A percentile compares a stretch with the other conserved stretches of the same genome.
These are phyloP conservation scores for Conoideocrella luteorostrata DNA, from an alignment of 2,329 filamentous ascomycete species.

Conservation along the genomic window DNA sequence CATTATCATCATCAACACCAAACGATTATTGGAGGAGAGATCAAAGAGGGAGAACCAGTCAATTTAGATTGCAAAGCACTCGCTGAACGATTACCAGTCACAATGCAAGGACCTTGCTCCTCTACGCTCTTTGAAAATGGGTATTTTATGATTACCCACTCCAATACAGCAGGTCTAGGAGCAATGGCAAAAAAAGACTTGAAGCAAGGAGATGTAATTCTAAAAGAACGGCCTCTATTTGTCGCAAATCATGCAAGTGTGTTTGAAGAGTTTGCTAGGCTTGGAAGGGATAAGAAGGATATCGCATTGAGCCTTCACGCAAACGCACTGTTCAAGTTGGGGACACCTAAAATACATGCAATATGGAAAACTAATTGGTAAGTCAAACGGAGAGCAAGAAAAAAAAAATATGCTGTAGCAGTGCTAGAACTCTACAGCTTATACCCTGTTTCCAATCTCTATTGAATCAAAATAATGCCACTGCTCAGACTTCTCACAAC, in stretches of 20 bases:
- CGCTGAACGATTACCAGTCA: no score
- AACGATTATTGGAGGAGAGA: no score
- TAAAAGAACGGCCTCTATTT: slow-evolving; percentile 39
- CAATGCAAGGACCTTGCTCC: no score
- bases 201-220: slow-evolving; percentile 30
- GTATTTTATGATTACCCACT: slow-evolving; percentile 35
- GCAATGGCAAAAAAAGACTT: slow-evolving; percentile 38
- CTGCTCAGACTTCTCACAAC: not conserved
- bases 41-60: no score
- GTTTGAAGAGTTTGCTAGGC: slow-evolving; percentile 26
- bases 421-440: no score
- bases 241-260: slow-evolving; percentile 22
- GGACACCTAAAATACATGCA: slow-evolving; percentile 24
- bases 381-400: no score
- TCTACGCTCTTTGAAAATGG: slow-evolving; percentile 31
- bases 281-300: slow-evolving; percentile 23
- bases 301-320: slow-evolving; percentile 33
- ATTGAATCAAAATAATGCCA: not conserved
- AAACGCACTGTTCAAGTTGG: slow-evolving; percentile 21
- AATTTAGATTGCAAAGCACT: no score
- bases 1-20: no score
- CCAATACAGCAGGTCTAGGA: slow-evolving; percentile 23
- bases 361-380: slow-evolving; percentile 43
- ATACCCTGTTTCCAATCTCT: no score
- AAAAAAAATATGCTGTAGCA: not conserved